Evolutionary conservation across 164 flowering plant genomes (phyloP).

Genomic region (Kingdonia uniflora): DNA sequence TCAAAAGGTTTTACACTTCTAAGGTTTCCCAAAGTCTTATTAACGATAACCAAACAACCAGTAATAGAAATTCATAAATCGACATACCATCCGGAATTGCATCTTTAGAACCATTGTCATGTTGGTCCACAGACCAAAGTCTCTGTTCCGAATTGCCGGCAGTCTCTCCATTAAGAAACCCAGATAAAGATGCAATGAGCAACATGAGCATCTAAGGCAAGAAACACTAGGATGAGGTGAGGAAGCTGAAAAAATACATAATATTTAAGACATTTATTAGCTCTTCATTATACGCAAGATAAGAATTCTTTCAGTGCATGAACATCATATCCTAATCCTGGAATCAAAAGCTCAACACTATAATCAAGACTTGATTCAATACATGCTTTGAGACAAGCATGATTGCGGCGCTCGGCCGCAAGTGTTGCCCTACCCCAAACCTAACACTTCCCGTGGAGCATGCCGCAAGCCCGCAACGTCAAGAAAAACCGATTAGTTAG

Average conservation of each 20-base stretch:
- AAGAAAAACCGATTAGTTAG: no score
- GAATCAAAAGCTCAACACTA: no score
- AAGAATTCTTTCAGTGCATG: no score
- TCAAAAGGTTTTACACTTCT: constrained; percentile 5
- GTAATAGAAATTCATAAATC: neutral
- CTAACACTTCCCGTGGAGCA: no score
- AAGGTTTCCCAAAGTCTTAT: no score
- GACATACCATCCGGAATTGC: constrained; percentile 58
- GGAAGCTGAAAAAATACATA: neutral
- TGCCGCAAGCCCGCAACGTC: no score
- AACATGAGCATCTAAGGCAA: constrained; percentile 52
- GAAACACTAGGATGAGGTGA: constrained; percentile 10
- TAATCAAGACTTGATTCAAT: no score
- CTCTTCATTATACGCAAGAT: neutral
- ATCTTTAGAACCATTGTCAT: constrained; percentile 23
- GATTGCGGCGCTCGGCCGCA: no score
- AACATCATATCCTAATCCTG: no score
- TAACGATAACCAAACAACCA: no score
- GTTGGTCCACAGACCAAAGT: constrained; percentile 17
- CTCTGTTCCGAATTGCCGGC: constrained; percentile 16
- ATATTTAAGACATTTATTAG: neutral
- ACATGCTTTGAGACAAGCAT: no score
- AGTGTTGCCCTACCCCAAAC: no score
- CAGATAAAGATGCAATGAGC: constrained; percentile 38
- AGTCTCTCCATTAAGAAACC: constrained; percentile 17